phyloP scores from a whole-genome alignment of 306 rosid genomes.

The Rubus parviflorus region DNA sequence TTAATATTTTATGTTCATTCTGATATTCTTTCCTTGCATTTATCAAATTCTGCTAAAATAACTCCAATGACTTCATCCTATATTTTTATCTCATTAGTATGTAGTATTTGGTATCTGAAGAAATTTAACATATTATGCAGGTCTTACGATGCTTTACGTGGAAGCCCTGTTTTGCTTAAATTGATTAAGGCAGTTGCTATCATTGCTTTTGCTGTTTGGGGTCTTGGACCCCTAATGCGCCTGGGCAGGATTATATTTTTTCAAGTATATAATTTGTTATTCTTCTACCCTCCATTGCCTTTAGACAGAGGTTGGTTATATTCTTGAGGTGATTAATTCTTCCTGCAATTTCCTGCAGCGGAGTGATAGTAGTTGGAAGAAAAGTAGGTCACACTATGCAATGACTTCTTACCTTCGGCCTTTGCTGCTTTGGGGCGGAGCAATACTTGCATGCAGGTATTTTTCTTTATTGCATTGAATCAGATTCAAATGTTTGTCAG shows the following conservation, averaged over 20 bases:
- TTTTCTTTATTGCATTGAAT: slow-evolving; percentile 15
- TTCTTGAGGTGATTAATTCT: slow-evolving; percentile 24
- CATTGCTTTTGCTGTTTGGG: slow-evolving; percentile 90
- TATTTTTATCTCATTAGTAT: not conserved
- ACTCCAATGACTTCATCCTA: slow-evolving; percentile 15
- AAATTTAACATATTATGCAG: slow-evolving; percentile 39
- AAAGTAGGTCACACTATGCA: slow-evolving; percentile 60
- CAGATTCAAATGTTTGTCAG: slow-evolving; percentile 4
- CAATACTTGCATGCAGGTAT: slow-evolving; percentile 85
- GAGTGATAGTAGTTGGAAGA: slow-evolving; percentile 77
- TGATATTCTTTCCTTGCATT: not conserved
- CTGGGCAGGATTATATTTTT: slow-evolving; percentile 66
- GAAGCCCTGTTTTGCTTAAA: slow-evolving; percentile 54
- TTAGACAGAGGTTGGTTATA: slow-evolving; percentile 21
- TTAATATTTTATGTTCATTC: not conserved
- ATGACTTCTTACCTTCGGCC: slow-evolving; percentile 83
- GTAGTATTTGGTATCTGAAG: not conserved
- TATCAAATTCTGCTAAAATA: not conserved
- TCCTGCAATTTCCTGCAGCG: slow-evolving; percentile 50
- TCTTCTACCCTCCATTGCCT: slow-evolving; percentile 25
- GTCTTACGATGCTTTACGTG: slow-evolving; percentile 58
- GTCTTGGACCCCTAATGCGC: slow-evolving; percentile 80
- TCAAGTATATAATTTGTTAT: slow-evolving; percentile 46
- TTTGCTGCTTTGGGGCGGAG: slow-evolving; percentile 84
- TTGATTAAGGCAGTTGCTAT: slow-evolving; percentile 77